Conservation (phyloP, 2,329 filamentous ascomycete species). For the Clonostachys solani region DNA sequence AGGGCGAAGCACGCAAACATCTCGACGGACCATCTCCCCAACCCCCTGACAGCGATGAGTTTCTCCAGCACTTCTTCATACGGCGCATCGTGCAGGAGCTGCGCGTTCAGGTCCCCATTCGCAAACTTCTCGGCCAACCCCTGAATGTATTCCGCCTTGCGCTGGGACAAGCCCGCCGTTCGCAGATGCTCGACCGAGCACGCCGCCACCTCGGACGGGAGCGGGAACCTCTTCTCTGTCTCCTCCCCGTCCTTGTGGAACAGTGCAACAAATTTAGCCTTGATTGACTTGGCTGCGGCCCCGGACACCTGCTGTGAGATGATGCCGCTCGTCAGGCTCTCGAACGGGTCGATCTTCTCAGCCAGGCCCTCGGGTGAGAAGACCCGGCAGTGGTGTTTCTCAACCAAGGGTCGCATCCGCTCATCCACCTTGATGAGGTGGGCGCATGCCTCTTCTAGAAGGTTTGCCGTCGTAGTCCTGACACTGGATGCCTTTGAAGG, state of each 20-base stretch:
- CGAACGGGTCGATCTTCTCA: slow-evolving; percentile 85
- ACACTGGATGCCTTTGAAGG: slow-evolving; percentile 32
- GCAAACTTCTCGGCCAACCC: slow-evolving; percentile 81
- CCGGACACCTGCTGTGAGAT: slow-evolving; percentile 96
- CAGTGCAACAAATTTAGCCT: slow-evolving; percentile 74
- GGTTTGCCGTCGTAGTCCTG: slow-evolving; percentile 58
- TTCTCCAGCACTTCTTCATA: slow-evolving; percentile 84
- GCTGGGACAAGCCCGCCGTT: slow-evolving; percentile 82
- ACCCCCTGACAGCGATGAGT: slow-evolving; percentile 78
- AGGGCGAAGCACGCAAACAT: slow-evolving; percentile 98
- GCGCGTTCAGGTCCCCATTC: slow-evolving; percentile 68
- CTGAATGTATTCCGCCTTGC: slow-evolving; percentile 92
- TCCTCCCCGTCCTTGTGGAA: slow-evolving; percentile 43
- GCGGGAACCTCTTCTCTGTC: slow-evolving; percentile 56
- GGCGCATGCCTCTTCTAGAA: slow-evolving; percentile 71
- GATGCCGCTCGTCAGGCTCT: slow-evolving; percentile 77
- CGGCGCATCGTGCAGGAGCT: slow-evolving; percentile 70
- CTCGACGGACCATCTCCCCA: slow-evolving; percentile 90
- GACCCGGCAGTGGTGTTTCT: slow-evolving; percentile 69
- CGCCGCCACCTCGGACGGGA: slow-evolving; percentile 66
- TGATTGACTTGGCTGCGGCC: slow-evolving; percentile 85
- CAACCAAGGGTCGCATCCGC: slow-evolving; percentile 67
- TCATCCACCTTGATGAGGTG: slow-evolving; percentile 72
- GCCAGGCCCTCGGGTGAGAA: slow-evolving; percentile 81
- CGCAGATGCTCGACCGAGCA: slow-evolving; percentile 65